These are phyloP conservation scores for Aspergillus fumigatus DNA, from an alignment of 2,329 filamentous ascomycete species.

Conservation along the genomic window DNA sequence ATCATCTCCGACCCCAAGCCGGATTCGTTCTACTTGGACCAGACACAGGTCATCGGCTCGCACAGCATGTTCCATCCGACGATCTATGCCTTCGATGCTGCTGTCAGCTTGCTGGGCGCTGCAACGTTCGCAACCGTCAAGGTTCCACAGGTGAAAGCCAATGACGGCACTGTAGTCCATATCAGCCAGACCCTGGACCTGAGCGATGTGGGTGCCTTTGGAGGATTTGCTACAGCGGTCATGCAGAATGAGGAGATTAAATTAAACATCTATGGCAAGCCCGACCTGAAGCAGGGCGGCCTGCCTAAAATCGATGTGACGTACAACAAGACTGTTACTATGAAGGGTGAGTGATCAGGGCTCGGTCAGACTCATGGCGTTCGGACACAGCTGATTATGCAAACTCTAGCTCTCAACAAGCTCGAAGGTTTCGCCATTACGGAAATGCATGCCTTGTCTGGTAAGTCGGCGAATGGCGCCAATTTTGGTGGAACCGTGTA, in stretches of 20 bases:
- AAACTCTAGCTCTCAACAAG: constrained; percentile 51
- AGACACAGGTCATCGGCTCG: constrained; percentile 46
- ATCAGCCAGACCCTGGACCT: constrained; percentile 46
- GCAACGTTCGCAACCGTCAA: constrained; percentile 42
- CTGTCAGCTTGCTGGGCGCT: constrained; percentile 44
- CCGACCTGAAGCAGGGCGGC: constrained; percentile 47
- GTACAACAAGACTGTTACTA: constrained; percentile 54
- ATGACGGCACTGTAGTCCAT: constrained; percentile 38
- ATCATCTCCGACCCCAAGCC: constrained; percentile 48
- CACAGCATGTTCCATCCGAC: constrained; percentile 50
- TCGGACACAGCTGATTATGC: background rate
- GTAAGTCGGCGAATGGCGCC: constrained; percentile 38
- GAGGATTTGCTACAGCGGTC: constrained; percentile 46
- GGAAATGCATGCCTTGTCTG: constrained; percentile 43
- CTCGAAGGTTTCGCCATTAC: constrained; percentile 50
- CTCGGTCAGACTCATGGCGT: background rate
- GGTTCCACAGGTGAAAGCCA: constrained; percentile 43
- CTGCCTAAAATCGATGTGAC: constrained; percentile 49
- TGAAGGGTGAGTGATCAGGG: constrained; percentile 46
- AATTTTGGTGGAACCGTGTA: constrained; percentile 53
- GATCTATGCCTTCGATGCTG: constrained; percentile 51
- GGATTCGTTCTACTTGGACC: constrained; percentile 45
- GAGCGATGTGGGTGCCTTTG: constrained; percentile 43
- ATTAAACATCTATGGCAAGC: constrained; percentile 49
- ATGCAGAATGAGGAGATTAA: constrained; percentile 47